Evolutionary conservation across 306 rosid genomes (phyloP), one percentile per base, ranked within the genome.

Genomic region (Cucumis sativus): DNA sequence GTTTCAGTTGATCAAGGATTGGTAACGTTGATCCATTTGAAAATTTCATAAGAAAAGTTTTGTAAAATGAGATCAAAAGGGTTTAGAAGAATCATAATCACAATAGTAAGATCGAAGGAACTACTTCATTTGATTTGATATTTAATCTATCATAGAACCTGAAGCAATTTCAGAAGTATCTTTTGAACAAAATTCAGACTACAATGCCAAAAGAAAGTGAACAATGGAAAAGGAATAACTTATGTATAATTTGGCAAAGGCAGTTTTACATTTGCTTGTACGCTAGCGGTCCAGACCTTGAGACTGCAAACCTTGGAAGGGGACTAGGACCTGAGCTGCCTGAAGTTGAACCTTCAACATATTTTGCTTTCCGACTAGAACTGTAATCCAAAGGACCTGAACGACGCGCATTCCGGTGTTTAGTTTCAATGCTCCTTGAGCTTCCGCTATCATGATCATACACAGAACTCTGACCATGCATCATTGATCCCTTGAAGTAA

Each of bases 381-480:
- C 92, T 83, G 79, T 95, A 95, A 86, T 90, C 97, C 81, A 95
- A 86, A 0, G 98, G 98, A n/a, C 99, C 99, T 13, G 96, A 95
- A 30, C 97, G 88, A 39, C 96, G 96, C 20, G 65, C 47, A 16
- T 86, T 88, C 40, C 91, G 78, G 68, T 85, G 93, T 83, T 78
- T 86, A 82, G 65, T 82, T 59, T 88, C 96, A 49, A 75, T 79
- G 80, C 85, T 85, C 64, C 89, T 80, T 60, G 80, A 40, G 83
- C 85, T 87, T 78, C 90, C 87, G 66, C 81, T 72, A 79, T 87
- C 96, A 75, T 77, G 79, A 0, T 92, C 92, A 45, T 83, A 84
- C 74, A 78, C 56, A 78, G 88, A 86, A 10, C 86, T 92, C 78
- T 85, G 96, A 79, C 88, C 57, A 65, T 86, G 86, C 69, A 93